These are phyloP conservation scores for Liriodendron chinense DNA, from an alignment of 164 flowering plant species.

Conservation along the genomic window DNA sequence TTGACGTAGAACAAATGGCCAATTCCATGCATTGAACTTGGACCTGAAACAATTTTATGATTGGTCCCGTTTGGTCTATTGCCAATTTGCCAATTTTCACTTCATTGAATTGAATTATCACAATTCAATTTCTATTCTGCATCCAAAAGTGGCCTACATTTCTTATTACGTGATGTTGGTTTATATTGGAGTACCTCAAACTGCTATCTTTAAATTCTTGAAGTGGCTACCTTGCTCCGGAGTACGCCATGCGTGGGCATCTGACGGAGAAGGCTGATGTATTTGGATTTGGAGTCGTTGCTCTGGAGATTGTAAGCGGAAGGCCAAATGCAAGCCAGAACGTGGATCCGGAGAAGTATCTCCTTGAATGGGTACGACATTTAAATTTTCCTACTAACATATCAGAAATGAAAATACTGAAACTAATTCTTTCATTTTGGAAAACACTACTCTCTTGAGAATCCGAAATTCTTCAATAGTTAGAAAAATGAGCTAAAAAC, in stretches of 20 bases:
- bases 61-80: no score
- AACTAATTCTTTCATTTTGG: no score
- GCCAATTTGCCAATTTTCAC: no score
- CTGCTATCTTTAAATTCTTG: background rate
- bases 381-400: background rate
- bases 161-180: no score
- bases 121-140: no score
- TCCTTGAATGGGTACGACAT: slow-evolving; percentile 36
- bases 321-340: slow-evolving; percentile 24
- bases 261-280: slow-evolving; percentile 36
- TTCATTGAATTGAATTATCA: no score
- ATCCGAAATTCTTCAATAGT: background rate
- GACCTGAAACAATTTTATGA: no score
- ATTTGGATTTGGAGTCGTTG: slow-evolving; percentile 34
- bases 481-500: background rate
- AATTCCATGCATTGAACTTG: no score
- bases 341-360: slow-evolving; percentile 26
- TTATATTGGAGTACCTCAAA: background rate
- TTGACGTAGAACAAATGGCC: no score
- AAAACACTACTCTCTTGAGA: no score
- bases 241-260: slow-evolving; percentile 37
- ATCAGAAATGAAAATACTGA: no score
- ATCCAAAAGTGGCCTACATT: no score
- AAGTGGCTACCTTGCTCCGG: slow-evolving; percentile 32
- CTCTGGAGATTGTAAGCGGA: slow-evolving; percentile 29